A percentile compares a stretch with the other conserved stretches of the same genome.
Conservation (phyloP, 768 basidiomycete species). For the Suillus variegatus region DNA sequence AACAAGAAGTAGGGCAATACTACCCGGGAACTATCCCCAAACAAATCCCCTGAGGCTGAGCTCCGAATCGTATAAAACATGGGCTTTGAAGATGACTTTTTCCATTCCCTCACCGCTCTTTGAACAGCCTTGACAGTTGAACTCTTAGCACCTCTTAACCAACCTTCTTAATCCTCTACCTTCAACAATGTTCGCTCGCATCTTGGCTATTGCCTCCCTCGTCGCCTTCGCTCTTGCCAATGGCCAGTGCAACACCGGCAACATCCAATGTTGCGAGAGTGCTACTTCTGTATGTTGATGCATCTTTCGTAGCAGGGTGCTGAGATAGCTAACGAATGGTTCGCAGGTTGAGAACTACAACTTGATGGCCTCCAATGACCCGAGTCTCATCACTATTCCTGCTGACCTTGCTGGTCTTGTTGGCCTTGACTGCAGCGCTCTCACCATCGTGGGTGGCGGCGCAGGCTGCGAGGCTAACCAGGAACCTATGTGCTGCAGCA, state of each 20-base stretch:
- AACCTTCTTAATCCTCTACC: background rate
- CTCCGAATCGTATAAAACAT: background rate
- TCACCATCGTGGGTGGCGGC: conserved; percentile 26
- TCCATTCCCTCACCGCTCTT: background rate
- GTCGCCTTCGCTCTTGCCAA: conserved; percentile 6
- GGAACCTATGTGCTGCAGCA: conserved; percentile 48
- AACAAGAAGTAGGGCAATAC: background rate
- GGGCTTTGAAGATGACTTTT: background rate
- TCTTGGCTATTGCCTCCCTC: conserved; percentile 10
- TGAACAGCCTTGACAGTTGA: background rate
- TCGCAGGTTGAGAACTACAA: background rate
- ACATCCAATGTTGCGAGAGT: background rate
- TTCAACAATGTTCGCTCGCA: conserved; percentile 6
- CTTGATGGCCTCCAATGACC: too few relatives aligned
- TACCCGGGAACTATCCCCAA: background rate
- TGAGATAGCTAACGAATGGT: background rate
- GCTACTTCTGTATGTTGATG: background rate
- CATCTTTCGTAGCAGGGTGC: background rate
- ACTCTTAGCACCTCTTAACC: background rate
- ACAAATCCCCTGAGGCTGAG: background rate
- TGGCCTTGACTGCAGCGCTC: conserved; percentile 39
- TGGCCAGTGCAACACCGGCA: conserved; percentile 8
- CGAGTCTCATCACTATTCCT: background rate
- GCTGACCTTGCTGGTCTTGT: conserved; percentile 9
- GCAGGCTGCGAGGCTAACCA: background rate